Conservation (phyloP, 192 early-diverging fungal genomes). For the Coemansia sp. region DNA sequence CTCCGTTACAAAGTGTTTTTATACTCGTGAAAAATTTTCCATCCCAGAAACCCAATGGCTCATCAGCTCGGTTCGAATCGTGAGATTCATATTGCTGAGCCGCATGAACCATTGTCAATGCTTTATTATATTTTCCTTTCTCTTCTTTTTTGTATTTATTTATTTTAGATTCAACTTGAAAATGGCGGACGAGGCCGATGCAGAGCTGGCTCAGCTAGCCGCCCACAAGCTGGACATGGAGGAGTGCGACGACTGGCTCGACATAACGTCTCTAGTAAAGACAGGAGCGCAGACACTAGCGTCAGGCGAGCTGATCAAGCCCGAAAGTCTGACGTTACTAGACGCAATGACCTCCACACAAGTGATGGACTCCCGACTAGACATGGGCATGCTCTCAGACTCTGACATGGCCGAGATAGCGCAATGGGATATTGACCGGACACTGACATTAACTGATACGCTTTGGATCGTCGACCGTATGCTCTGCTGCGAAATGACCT, state of each 20-base stretch:
- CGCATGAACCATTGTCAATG: not conserved
- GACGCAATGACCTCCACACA: conserved; percentile 46
- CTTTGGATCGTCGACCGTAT: conserved; percentile 40
- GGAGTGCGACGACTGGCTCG: conserved; percentile 39
- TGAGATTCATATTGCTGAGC: not conserved
- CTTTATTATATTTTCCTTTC: not conserved
- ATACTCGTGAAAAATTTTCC: not conserved
- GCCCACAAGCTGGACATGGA: conserved; percentile 9
- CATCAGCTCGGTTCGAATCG: not conserved
- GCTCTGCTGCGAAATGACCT: conserved; percentile 50
- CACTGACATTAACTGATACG: conserved; percentile 21
- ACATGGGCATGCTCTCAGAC: conserved; percentile 47
- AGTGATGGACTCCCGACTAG: conserved; percentile 52
- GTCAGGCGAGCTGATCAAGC: conserved; percentile 37
- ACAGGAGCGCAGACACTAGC: conserved; percentile 17
- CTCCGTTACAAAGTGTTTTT: not conserved
- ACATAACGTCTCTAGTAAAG: conserved; percentile 34
- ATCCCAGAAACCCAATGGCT: not conserved
- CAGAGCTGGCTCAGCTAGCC: not conserved
- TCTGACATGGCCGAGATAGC: conserved; percentile 30
- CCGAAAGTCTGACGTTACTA: conserved; percentile 23
- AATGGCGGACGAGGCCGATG: not conserved
- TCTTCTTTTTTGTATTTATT: not conserved
- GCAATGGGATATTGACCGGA: conserved; percentile 34
- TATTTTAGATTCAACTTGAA: not conserved